Conservation (phyloP, 2,329 filamentous ascomycete genomes). For the Fusarium zealandicum region DNA sequence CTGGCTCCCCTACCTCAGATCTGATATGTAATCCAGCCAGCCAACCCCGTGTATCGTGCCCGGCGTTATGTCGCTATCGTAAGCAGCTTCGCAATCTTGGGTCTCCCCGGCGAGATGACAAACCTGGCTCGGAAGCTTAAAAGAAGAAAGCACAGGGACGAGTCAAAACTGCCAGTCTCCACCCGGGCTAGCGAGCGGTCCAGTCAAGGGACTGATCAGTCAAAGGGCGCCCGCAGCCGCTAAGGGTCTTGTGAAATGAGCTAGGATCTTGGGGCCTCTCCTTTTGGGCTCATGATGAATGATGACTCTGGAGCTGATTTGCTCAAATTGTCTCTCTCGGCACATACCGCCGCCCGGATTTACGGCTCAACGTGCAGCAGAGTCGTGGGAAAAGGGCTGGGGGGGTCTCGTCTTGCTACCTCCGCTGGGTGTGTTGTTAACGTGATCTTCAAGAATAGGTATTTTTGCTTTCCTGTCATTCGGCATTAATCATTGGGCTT, state of each 20-base stretch:
- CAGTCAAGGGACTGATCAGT: constrained; percentile 4
- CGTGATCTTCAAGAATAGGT: background rate
- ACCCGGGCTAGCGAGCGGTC: background rate
- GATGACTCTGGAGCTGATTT: constrained; percentile 36
- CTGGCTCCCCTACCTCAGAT: constrained; percentile 11
- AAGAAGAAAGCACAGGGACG: background rate
- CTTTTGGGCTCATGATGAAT: constrained; percentile 25
- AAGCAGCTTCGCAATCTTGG: no score
- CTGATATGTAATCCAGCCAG: constrained; percentile 9
- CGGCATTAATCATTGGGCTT: constrained; percentile 12
- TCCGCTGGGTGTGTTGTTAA: constrained; percentile 26
- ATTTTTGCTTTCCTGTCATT: no score
- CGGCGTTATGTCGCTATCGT: constrained; percentile 30
- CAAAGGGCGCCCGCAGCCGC: constrained; percentile 1
- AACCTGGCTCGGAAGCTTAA: constrained; percentile 29
- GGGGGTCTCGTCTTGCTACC: constrained; percentile 13
- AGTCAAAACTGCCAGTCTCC: background rate
- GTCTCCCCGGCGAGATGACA: constrained; percentile 24
- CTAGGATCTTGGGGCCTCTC: background rate
- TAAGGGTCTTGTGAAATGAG: no score
- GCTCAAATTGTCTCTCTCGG: background rate
- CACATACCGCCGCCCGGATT: constrained; percentile 32
- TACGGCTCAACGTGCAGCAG: constrained; percentile 32
- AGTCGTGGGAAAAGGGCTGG: background rate
- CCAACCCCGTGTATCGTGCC: constrained; percentile 14